Evolutionary conservation across 352 stramenopile species (phyloP).

Genomic region (Pythium inflatum): DNA sequence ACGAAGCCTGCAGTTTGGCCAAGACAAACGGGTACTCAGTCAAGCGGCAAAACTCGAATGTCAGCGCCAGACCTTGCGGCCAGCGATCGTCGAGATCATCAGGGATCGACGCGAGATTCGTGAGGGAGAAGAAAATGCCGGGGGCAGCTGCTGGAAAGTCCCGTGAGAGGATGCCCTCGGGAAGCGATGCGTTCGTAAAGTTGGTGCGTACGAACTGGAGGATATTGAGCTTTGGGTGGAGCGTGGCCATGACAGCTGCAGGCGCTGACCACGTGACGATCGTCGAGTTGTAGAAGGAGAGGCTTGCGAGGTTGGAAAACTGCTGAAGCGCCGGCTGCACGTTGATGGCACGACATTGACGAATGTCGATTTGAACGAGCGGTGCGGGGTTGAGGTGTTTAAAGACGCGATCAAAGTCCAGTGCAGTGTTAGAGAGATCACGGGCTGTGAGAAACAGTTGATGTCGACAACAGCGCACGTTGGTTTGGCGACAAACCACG

Average conservation of each 20-base stretch:
- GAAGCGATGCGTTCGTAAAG: neutral
- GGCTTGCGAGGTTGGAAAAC: neutral
- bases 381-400: neutral
- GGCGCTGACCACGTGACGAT: neutral
- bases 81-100: conserved; percentile 12
- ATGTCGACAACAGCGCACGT: conserved; percentile 31
- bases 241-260: neutral
- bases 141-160: too few species aligned
- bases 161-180: neutral
- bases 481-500: conserved; percentile 24
- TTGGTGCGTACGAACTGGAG: neutral
- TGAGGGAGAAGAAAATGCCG: conserved; percentile 18
- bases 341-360: neutral
- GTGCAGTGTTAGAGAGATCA: neutral
- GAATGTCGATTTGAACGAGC: neutral
- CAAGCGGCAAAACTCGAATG: neutral
- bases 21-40: neutral
- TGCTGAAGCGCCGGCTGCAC: neutral
- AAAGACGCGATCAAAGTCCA: conserved; percentile 1
- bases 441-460: neutral
- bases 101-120: conserved; percentile 23
- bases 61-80: neutral
- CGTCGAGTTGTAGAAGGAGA: conserved; percentile 4
- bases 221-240: neutral
- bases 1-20: neutral